A percentile compares a stretch with the other conserved stretches of the same genome.
Conservation (phyloP, 1,284 basidiomycete species). For the Schizophyllum amplum region DNA sequence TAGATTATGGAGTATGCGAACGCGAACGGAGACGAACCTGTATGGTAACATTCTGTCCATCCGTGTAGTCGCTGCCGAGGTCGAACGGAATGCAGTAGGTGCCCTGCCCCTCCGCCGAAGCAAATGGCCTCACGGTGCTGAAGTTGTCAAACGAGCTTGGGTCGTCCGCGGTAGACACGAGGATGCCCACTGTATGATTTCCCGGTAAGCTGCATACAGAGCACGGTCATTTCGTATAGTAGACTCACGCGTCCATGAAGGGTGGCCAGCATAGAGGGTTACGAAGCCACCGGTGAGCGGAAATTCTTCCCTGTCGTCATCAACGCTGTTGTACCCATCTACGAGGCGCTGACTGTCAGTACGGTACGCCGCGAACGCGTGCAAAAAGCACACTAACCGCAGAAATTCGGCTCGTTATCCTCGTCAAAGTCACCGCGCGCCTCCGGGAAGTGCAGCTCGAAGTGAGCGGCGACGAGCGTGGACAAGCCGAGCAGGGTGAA, state of each 20-base stretch:
- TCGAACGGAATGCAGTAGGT: conserved; percentile 55
- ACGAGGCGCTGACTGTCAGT: conserved; percentile 1
- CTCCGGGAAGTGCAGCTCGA: conserved; percentile 58
- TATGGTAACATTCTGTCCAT: conserved; percentile 53
- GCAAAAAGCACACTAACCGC: conserved; percentile 27
- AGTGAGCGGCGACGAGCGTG: conserved; percentile 52
- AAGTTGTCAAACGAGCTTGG: conserved; percentile 57
- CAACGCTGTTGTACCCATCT: conserved; percentile 45
- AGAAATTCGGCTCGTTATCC: conserved; percentile 49
- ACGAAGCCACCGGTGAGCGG: conserved; percentile 51
- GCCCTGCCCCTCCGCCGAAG: conserved; percentile 45
- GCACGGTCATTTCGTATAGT: background rate
- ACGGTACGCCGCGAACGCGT: background rate
- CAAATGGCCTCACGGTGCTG: conserved; percentile 43
- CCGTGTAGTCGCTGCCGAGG: conserved; percentile 42
- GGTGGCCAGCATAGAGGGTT: conserved; percentile 51
- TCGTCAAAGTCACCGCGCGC: conserved; percentile 54
- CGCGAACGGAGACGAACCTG: conserved; percentile 30
- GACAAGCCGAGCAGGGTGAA: conserved; percentile 21
- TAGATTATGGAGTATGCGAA: background rate
- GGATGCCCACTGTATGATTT: conserved; percentile 35
- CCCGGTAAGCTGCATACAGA: background rate
- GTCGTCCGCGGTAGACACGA: conserved; percentile 46
- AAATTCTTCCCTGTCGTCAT: conserved; percentile 48
- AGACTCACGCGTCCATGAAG: conserved; percentile 43